Base-by-base conservation (phyloP, 1,284 basidiomycete genomes). In the Neolentinus lepideus region DNA sequence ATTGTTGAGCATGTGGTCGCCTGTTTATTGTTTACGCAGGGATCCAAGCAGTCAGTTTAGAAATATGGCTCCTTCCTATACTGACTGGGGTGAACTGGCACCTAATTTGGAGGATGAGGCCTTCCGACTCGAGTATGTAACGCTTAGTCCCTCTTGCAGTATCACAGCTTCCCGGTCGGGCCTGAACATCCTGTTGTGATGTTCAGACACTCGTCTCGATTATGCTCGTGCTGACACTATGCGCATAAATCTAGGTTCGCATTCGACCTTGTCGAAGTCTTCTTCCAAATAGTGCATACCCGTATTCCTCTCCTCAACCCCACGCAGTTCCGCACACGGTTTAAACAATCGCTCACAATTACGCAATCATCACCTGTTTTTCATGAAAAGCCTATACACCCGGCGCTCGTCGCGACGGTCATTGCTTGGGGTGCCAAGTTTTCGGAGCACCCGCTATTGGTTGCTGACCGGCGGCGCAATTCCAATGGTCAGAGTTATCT, bases 381-480 rank as follows among this genome's bases (percentile, higher is more conserved):
- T 56, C 59, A 67, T 47, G 61, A 69, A 57, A 59, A 75, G 35
- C 74, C 80, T 2, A 65, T 88, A 2, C 81, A 90, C 57, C 86
- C 88, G 46, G 82, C 88, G 2, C 75, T 94, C 16, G 78, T 96
- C 36, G 93, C 94, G 2, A 88, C 89, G 0, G 86, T 94, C n/a
- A 75, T 97, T 51, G 92, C 93, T 0, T 95, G 91, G 87, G 94
- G 94, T 21, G 86, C 91, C 45, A 92, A 94, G 63, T 96, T 96
- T 68, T 90, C 90, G 10, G 92, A 95, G 62, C 89, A 94, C 66
- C 84, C 87, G 0, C 71, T 93, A 58, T 80, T 96, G 50, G 76
- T 85, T 4, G 80, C 84, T 26, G 94, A 96, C 71, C 79, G 92
- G 47, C 75, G 79, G 52, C 83, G 84, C 60, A 85, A 84, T 55